Evolutionary conservation across 1,284 basidiomycete genomes (phyloP).

Genomic region (Xerocomus amazonicus): DNA sequence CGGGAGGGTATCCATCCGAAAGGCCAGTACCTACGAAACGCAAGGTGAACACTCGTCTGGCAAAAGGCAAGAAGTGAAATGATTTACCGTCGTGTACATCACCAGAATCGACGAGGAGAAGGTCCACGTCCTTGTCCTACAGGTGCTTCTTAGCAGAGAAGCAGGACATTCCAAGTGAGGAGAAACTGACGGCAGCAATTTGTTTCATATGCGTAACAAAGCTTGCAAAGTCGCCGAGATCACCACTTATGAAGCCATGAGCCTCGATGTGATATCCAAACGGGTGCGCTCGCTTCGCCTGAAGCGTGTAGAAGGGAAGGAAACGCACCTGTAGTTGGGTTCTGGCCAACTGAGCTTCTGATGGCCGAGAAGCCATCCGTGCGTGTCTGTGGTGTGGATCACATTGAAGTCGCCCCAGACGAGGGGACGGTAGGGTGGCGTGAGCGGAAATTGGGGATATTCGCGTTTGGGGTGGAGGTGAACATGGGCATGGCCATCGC

Average conservation of each 20-base stretch:
- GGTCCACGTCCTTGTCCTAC: constrained; percentile 64
- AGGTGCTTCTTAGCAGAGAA: constrained; percentile 3
- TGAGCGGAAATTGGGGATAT: constrained; percentile 42
- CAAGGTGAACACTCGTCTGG: neutral
- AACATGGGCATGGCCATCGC: constrained; percentile 24
- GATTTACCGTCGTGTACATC: constrained; percentile 74
- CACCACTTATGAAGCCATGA: constrained; percentile 45
- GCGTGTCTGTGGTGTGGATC: constrained; percentile 78
- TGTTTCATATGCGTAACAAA: constrained; percentile 82
- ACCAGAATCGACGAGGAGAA: constrained; percentile 69
- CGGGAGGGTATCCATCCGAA: constrained; percentile 67
- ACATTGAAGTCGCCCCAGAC: constrained; percentile 75
- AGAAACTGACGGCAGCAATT: constrained; percentile 49
- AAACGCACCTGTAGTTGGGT: constrained; percentile 63
- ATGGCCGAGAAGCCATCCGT: constrained; percentile 79
- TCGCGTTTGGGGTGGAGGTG: constrained; percentile 40
- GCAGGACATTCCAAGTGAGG: neutral
- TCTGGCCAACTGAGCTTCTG: constrained; percentile 67
- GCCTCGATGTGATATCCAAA: neutral
- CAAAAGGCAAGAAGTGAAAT: neutral
- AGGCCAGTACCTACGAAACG: constrained; percentile 55
- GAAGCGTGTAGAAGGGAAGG: neutral
- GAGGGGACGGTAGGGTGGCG: constrained; percentile 57
- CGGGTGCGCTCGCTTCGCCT: neutral
- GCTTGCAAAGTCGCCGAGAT: constrained; percentile 77